Base-by-base conservation (phyloP, 257 asterid species). In the Salvia rosmarinus region DNA sequence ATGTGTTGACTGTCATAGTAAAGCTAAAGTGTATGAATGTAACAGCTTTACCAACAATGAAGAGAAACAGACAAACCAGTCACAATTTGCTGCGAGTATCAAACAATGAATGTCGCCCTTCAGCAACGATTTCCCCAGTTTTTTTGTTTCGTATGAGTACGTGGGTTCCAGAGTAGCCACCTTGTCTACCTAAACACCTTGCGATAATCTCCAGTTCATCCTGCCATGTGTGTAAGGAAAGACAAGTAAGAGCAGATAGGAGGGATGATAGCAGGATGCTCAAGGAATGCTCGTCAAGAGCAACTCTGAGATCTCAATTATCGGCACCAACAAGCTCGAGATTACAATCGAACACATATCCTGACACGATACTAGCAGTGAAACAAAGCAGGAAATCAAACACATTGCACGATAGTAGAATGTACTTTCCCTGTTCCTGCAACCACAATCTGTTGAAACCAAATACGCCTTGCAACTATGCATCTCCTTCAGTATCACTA, bases 101-200 rank as follows among this genome's bases (percentile, higher is more conserved):
- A 35, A 85, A 89, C 49, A 89, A 73, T 1, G 97, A 89, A 75
- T 91, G 97, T 35, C 96, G 78, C 50, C 97, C 97, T 78, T 91
- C 96, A 64, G 96, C 96, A 75, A 91, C 87, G 60, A 86, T 81
- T 51, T 86, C 95, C 21, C 93, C 97, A 0, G 88, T 89, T n/a
- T 77, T 17, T 85, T 87, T 91, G 82, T 91, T 89, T 35, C 82
- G 87, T 56, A 91, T 50, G 35, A 83, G 77, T 12, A 91, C 90
- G 62, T 44, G 76, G 2, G 96, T 86, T 35, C 96, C 97, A 35
- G 74, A 65, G 64, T 83, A 91, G 37, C 85, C 72, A 13, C 93
- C 95, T 57, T 30, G 74, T 51, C 55, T 56, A 54, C 96, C 96
- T 68, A 91, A 72, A 68, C 74, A 66, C 77, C 78, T 80, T 8